These are phyloP conservation scores for Apiotrichum laibachii DNA, from an alignment of 1,284 basidiomycete species.

Conservation along the genomic window DNA sequence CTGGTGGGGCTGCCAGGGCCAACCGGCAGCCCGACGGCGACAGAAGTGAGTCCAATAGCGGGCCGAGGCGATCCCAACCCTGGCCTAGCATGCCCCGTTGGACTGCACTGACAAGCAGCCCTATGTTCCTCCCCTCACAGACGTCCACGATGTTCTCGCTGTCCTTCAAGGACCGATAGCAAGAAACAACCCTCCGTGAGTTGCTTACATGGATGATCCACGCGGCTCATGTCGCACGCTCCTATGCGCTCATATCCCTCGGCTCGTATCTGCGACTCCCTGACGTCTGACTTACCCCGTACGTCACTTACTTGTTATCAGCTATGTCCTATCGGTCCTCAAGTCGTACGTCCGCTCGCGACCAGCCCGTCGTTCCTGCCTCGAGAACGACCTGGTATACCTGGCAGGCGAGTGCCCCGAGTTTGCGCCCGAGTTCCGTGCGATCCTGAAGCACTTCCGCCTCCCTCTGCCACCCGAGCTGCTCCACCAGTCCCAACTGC, in stretches of 20 bases:
- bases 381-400: not conserved
- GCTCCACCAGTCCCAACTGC: not conserved
- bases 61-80: not conserved
- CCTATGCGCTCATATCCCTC: no score
- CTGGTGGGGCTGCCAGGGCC: slow-evolving; percentile 1
- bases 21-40: not conserved
- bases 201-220: not conserved
- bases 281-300: not conserved
- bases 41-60: not conserved
- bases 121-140: not conserved
- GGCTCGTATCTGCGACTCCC: not conserved
- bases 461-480: not conserved
- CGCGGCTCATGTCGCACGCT: no score
- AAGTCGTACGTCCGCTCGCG: slow-evolving; percentile 2
- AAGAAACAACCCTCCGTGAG: slow-evolving; percentile 1
- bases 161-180: not conserved
- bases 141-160: not conserved
- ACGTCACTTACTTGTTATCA: not conserved
- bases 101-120: not conserved
- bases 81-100: not conserved
- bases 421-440: slow-evolving; percentile 7
- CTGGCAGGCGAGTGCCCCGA: slow-evolving; percentile 4
- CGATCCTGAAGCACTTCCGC: slow-evolving; percentile 4
- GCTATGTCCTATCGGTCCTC: slow-evolving; percentile 2
- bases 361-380: not conserved